These are phyloP conservation scores for Aphanomyces astaci DNA, from an alignment of 352 stramenopile genomes.

Conservation along the genomic window DNA sequence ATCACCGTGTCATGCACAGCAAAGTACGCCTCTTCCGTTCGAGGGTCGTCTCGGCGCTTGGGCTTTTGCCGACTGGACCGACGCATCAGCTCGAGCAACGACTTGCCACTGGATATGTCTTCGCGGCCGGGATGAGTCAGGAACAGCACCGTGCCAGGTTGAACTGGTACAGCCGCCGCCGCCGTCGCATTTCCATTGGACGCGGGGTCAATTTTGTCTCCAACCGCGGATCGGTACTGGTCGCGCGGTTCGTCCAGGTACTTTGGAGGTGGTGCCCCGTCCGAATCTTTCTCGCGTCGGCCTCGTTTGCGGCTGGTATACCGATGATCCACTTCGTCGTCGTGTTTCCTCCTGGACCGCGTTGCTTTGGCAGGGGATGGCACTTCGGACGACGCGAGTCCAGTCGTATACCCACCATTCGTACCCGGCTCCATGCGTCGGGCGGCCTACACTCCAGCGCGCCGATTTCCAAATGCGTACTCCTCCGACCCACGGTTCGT, in stretches of 20 bases:
- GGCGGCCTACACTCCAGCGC: neutral
- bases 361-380: slow-evolving; percentile 5
- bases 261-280: neutral
- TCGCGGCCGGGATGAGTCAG: slow-evolving; percentile 9
- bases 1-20: slow-evolving; percentile 36
- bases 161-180: neutral
- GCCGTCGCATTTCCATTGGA: neutral
- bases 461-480: slow-evolving; percentile 3
- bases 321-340: neutral
- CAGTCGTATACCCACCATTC: neutral
- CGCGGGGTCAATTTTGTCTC: neutral
- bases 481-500: neutral
- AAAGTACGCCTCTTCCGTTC: slow-evolving; percentile 15
- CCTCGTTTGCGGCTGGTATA: slow-evolving; percentile 11
- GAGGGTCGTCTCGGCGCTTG: slow-evolving; percentile 19
- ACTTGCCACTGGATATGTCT: slow-evolving; percentile 13
- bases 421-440: neutral
- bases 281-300: slow-evolving; percentile 9
- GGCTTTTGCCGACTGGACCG: slow-evolving; percentile 8
- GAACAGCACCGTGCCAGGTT: slow-evolving; percentile 1
- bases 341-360: neutral
- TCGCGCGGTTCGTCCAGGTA: neutral
- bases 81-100: slow-evolving; percentile 12
- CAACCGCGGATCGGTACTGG: neutral
- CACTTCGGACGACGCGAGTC: neutral